A percentile compares a stretch with the other conserved stretches of the same genome.
phyloP scores from a whole-genome alignment of 2,329 filamentous ascomycete genomes.

The Drechslerella dactyloides region DNA sequence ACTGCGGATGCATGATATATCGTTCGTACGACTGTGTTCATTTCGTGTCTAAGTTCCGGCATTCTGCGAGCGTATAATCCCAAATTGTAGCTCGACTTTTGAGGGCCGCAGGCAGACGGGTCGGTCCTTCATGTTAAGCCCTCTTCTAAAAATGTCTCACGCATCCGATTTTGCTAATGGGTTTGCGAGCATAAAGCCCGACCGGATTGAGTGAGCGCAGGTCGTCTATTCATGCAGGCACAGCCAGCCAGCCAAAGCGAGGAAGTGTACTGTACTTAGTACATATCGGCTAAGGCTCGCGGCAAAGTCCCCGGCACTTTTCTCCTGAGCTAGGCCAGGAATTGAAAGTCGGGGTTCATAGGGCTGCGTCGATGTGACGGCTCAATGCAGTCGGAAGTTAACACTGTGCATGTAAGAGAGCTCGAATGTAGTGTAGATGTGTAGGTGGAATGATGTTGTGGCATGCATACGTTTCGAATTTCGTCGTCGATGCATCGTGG shows the following conservation, averaged over 20 bases:
- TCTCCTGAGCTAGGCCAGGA: slow-evolving; percentile 18
- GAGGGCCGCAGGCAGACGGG: background rate
- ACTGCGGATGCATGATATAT: background rate
- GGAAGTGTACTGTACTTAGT: background rate
- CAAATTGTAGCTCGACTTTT: background rate
- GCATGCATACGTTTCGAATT: slow-evolving; percentile 9
- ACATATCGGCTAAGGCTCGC: background rate
- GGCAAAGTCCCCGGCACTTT: background rate
- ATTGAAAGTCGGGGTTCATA: slow-evolving; percentile 45
- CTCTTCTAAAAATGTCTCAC: too few relatives aligned
- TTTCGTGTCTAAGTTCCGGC: background rate
- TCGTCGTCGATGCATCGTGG: background rate
- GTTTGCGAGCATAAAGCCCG: background rate
- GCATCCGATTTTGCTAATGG: too few relatives aligned
- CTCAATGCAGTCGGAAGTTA: slow-evolving; percentile 12
- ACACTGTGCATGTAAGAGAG: too few relatives aligned
- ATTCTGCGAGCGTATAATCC: background rate
- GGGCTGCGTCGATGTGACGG: slow-evolving; percentile 46
- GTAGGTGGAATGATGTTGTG: too few relatives aligned
- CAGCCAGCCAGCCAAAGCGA: background rate
- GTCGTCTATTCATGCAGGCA: background rate
- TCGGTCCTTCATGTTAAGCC: too few relatives aligned
- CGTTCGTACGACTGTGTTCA: background rate
- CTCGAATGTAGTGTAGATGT: too few relatives aligned
- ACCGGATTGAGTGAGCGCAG: background rate